A percentile compares a stretch with the other conserved stretches of the same genome.
Evolutionary conservation across 345 rosid species (phyloP).

Genomic region (Salix koriyanagi): DNA sequence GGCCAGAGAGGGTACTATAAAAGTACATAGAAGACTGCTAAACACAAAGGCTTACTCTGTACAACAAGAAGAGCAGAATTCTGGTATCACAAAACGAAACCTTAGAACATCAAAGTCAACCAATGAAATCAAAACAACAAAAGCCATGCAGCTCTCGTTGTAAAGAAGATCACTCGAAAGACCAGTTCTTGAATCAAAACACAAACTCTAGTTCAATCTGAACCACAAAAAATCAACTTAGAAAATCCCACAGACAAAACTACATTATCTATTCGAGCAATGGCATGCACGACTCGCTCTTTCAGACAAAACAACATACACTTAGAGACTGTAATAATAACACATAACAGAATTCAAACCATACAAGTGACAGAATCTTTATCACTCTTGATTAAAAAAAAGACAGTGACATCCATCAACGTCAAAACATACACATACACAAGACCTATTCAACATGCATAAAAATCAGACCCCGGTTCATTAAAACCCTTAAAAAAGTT

Average conservation of each 20-base stretch:
- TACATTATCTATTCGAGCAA: conserved; percentile 13
- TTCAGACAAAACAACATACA: conserved; percentile 55
- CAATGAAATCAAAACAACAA: conserved; percentile 13
- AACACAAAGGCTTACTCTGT: conserved; percentile 21
- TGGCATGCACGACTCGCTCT: conserved; percentile 25
- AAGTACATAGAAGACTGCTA: neutral
- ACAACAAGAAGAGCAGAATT: conserved; percentile 24
- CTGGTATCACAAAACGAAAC: conserved; percentile 11
- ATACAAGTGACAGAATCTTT: conserved; percentile 13
- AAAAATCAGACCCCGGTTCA: conserved; percentile 38
- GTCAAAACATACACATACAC: conserved; percentile 19
- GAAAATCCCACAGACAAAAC: conserved; percentile 36
- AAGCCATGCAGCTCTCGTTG: conserved; percentile 22
- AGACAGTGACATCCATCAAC: conserved; percentile 44
- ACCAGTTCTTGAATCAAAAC: conserved; percentile 5
- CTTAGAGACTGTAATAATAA: conserved; percentile 28
- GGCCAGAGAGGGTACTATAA: neutral
- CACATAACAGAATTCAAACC: conserved; percentile 12
- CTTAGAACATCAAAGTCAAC: conserved; percentile 4
- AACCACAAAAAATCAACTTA: conserved; percentile 12
- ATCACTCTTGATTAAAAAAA: conserved; percentile 21
- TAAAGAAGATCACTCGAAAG: conserved; percentile 3
- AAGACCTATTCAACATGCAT: conserved; percentile 36
- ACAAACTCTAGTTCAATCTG: conserved; percentile 6
- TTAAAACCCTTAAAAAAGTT: neutral